Evolutionary conservation across 179 eudicot species (phyloP).

Genomic region (Spinacia oleracea): DNA sequence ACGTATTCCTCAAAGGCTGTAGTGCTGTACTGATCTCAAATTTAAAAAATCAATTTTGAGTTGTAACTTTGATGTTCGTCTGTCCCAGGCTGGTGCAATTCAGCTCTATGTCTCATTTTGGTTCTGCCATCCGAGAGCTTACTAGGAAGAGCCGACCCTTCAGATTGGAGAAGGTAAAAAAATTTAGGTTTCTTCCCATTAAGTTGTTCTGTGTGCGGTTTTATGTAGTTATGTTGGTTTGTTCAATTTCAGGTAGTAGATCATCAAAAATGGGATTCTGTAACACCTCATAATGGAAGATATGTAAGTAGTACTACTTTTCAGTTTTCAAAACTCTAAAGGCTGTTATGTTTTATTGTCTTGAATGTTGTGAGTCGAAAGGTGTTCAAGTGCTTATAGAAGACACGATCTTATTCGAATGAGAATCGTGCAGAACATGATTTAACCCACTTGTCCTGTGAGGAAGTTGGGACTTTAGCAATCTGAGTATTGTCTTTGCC

Average conservation of each 20-base stretch:
- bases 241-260: slow-evolving; percentile 44
- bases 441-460: neutral
- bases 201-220: neutral
- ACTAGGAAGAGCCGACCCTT: slow-evolving; percentile 46
- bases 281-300: slow-evolving; percentile 51
- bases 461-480: neutral
- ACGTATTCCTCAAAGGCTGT: too few relatives aligned
- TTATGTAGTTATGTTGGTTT: slow-evolving; percentile 12
- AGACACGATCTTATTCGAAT: neutral
- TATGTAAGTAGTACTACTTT: slow-evolving; percentile 49
- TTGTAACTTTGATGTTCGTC: neutral
- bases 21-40: neutral
- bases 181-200: neutral
- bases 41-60: neutral
- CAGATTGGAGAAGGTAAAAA: slow-evolving; percentile 54
- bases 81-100: slow-evolving; percentile 63
- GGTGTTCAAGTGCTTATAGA: neutral
- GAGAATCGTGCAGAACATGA: neutral
- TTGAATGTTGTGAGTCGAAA: neutral
- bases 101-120: slow-evolving; percentile 41
- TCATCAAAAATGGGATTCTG: slow-evolving; percentile 49
- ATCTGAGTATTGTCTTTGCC: neutral
- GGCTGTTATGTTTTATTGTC: neutral
- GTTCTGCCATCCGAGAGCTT: slow-evolving; percentile 41
- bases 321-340: slow-evolving; percentile 3